phyloP scores from a whole-genome alignment of 2,329 filamentous ascomycete genomes.

The Helotiales sp. region DNA sequence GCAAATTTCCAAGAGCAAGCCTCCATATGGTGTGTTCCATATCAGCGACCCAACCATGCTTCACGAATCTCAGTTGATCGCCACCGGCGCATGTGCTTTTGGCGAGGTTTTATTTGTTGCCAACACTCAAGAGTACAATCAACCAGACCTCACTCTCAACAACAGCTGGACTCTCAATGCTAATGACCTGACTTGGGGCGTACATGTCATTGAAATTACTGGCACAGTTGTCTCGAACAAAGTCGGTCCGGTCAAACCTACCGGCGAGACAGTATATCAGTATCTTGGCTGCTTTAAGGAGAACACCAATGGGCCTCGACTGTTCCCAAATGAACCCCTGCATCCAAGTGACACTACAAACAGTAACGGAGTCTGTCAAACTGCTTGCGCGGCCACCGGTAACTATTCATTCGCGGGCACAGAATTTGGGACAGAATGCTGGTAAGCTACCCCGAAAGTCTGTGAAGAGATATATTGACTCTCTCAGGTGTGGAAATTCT shows the following conservation, averaged over 20 bases:
- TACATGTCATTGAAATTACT: slow-evolving; percentile 42
- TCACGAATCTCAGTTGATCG: slow-evolving; percentile 39
- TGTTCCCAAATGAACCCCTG: slow-evolving; percentile 41
- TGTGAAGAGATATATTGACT: slow-evolving; percentile 15
- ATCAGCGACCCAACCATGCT: slow-evolving; percentile 37
- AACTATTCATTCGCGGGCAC: slow-evolving; percentile 42
- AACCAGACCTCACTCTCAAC: slow-evolving; percentile 31
- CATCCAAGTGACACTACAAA: slow-evolving; percentile 34
- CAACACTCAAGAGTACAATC: slow-evolving; percentile 36
- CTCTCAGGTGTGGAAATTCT: slow-evolving; percentile 44
- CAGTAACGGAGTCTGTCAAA: slow-evolving; percentile 39
- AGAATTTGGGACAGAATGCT: slow-evolving; percentile 41
- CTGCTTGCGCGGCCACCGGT: slow-evolving; percentile 42
- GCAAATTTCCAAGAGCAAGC: slow-evolving; percentile 42
- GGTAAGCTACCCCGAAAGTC: slow-evolving; percentile 15
- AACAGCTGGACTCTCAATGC: slow-evolving; percentile 47
- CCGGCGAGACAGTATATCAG: slow-evolving; percentile 32
- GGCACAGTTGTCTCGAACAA: slow-evolving; percentile 25
- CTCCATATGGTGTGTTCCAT: slow-evolving; percentile 37
- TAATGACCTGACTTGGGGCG: slow-evolving; percentile 45
- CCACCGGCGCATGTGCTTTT: slow-evolving; percentile 38
- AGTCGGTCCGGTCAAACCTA: slow-evolving; percentile 39
- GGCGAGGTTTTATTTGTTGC: slow-evolving; percentile 40
- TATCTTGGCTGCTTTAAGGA: slow-evolving; percentile 45
- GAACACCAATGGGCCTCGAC: slow-evolving; percentile 36